These are phyloP conservation scores for Licmophora abbreviata DNA, from an alignment of 108 stramenopile species.

Conservation along the genomic window DNA sequence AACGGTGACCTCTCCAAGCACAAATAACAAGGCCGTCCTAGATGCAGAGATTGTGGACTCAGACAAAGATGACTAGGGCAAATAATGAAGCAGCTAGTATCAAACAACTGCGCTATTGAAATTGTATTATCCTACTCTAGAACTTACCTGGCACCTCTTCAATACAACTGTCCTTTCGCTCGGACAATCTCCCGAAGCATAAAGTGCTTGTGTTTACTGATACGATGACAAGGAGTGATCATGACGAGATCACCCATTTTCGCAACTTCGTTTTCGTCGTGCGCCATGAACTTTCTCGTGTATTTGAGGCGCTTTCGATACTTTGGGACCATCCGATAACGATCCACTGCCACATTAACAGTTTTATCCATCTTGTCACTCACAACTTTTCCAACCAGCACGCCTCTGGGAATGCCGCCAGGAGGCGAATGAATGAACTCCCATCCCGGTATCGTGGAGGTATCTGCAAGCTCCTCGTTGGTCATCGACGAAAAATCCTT, in stretches of 20 bases:
- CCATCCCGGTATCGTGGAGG: constrained; percentile 71
- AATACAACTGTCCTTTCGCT: constrained; percentile 65
- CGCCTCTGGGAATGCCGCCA: constrained; percentile 52
- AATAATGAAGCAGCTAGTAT: no score
- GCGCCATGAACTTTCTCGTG: constrained; percentile 87
- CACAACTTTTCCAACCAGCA: constrained; percentile 79
- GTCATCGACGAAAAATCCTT: constrained; percentile 46
- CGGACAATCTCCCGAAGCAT: constrained; percentile 76
- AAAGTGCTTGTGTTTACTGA: constrained; percentile 80
- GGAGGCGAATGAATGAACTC: constrained; percentile 74
- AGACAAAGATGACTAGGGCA: no score
- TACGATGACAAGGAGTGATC: constrained; percentile 84
- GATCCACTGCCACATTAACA: constrained; percentile 83
- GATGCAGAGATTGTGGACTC: no score
- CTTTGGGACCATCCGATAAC: constrained; percentile 65
- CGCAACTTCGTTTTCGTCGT: constrained; percentile 82
- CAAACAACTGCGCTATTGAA: no score
- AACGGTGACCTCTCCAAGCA: no score
- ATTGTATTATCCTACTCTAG: no score
- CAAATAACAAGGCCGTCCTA: no score
- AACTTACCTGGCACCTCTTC: background rate
- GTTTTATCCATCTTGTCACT: constrained; percentile 86
- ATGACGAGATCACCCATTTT: constrained; percentile 77
- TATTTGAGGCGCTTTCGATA: constrained; percentile 59
- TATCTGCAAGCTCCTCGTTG: constrained; percentile 60